phyloP scores from a whole-genome alignment of 208 protist species.

The Naegleria lovaniensis region DNA sequence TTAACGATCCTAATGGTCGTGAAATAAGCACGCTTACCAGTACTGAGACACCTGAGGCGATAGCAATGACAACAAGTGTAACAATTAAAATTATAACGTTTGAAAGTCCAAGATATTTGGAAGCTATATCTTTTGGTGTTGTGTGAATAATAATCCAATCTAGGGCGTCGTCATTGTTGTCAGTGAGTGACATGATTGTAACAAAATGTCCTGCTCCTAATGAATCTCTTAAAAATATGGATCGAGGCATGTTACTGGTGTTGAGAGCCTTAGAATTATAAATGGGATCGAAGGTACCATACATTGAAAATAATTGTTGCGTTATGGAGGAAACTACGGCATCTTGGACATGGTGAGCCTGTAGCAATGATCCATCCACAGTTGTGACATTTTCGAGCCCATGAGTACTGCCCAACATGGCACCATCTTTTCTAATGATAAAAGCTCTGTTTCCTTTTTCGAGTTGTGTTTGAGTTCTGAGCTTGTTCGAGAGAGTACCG shows the following conservation, averaged over 20 bases:
- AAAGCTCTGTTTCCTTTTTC: background rate
- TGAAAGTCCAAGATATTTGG: background rate
- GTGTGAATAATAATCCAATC: background rate
- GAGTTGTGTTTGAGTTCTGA: background rate
- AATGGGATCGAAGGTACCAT: background rate
- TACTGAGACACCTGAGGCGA: background rate
- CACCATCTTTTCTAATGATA: background rate
- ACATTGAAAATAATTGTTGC: background rate
- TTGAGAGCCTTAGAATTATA: background rate
- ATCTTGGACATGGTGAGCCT: background rate
- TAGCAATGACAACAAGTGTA: background rate
- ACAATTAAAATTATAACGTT: background rate
- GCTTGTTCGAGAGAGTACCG: background rate
- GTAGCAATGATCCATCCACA: too few relatives aligned
- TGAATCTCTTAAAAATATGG: too few relatives aligned
- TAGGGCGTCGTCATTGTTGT: background rate
- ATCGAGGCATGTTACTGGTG: background rate
- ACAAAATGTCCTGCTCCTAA: too few relatives aligned
- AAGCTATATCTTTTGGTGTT: background rate
- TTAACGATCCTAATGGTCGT: background rate
- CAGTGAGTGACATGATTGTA: too few relatives aligned
- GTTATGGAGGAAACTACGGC: background rate
- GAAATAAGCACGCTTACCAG: background rate
- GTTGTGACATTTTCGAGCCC: background rate
- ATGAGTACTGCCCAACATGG: background rate